Conservation (phyloP, 2,329 filamentous ascomycete species). For the Epichloe hybrida region DNA sequence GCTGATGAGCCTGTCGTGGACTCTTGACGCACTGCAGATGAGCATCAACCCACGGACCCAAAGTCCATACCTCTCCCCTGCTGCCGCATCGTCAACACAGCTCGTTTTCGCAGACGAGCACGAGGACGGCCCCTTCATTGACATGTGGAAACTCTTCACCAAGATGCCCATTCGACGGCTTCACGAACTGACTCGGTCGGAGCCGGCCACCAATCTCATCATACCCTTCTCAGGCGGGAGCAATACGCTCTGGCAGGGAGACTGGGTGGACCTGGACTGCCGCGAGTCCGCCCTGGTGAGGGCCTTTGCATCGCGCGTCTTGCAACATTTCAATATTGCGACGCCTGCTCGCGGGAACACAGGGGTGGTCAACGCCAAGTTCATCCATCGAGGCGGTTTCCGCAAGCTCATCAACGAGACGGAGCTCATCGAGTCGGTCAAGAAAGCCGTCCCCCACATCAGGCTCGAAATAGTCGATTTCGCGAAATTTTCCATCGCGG, state of each 20-base stretch:
- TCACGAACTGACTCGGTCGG: constrained; percentile 9
- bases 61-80: constrained; percentile 10
- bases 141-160: constrained; percentile 24
- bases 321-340: constrained; percentile 15
- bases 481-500: constrained; percentile 19
- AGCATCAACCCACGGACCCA: constrained; percentile 4
- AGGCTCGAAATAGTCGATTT: constrained; percentile 23
- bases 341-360: constrained; percentile 1
- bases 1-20: constrained; percentile 19
- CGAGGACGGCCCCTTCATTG: constrained; percentile 20
- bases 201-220: constrained; percentile 18
- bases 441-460: constrained; percentile 13
- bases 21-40: constrained; percentile 21
- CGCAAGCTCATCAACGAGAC: constrained; percentile 19
- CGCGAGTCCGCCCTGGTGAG: constrained; percentile 9
- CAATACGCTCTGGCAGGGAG: constrained; percentile 29
- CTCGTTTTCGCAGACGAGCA: constrained; percentile 23
- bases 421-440: constrained; percentile 15
- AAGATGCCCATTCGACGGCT: constrained; percentile 17
- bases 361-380: constrained; percentile 18
- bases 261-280: constrained; percentile 22
- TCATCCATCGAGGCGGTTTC: constrained; percentile 19
- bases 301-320: constrained; percentile 20
- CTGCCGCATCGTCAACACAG: constrained; percentile 15
- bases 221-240: constrained; percentile 26